Percentiles rank a stretch among this genome's conserved stretches.
Evolutionary conservation across 306 rosid genomes (phyloP).

Genomic region (Trifolium subterraneum): DNA sequence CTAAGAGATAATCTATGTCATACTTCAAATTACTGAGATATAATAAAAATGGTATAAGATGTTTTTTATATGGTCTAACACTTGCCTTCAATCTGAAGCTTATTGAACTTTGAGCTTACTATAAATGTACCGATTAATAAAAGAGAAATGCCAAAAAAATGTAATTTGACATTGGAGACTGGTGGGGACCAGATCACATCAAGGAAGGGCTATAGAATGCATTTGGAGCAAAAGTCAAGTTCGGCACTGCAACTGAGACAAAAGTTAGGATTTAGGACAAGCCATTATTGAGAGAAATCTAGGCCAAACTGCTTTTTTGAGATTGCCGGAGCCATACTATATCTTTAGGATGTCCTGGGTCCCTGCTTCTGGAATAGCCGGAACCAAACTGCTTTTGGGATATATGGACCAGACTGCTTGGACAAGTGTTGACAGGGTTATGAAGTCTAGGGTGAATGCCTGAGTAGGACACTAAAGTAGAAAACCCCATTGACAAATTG

Average conservation of each 20-base stretch:
- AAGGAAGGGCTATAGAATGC: neutral
- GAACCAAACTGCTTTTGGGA: conserved; percentile 2
- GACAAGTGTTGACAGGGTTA: neutral
- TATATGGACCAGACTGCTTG: neutral
- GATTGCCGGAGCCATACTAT: neutral
- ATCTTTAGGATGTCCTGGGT: neutral
- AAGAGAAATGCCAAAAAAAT: neutral
- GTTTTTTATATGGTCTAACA: neutral
- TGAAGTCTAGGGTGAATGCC: neutral
- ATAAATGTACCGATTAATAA: neutral
- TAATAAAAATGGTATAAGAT: neutral
- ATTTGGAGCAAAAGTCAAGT: conserved; percentile 12
- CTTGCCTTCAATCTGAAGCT: neutral
- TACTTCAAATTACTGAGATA: conserved; percentile 7
- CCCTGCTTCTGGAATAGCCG: neutral
- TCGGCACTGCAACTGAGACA: neutral
- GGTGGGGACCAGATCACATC: neutral
- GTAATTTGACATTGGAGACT: neutral
- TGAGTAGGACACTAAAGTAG: neutral
- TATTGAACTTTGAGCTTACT: neutral
- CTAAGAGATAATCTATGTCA: conserved; percentile 13
- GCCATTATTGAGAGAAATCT: neutral
- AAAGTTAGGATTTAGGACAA: neutral
- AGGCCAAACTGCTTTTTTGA: neutral
- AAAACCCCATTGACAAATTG: conserved; percentile 2